These are phyloP conservation scores for Houttuynia cordata DNA, from an alignment of 164 flowering plant genomes.

Conservation along the genomic window DNA sequence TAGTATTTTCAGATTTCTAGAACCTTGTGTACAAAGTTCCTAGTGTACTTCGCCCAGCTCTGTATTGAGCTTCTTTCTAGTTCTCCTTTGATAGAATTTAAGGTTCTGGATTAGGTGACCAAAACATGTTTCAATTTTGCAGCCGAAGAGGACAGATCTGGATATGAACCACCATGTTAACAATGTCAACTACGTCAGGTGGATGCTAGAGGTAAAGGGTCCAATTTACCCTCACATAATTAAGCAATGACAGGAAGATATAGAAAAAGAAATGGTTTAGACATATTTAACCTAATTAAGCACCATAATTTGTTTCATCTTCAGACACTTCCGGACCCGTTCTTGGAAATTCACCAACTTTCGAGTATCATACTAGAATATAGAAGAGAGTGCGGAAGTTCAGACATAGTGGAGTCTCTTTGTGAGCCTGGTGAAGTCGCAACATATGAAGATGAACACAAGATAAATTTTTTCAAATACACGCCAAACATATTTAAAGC, in stretches of 20 bases:
- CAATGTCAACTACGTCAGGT: conserved; percentile 52
- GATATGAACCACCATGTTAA: conserved; percentile 72
- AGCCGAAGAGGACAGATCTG: conserved; percentile 61
- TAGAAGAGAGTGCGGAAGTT: conserved; percentile 54
- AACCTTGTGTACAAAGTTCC: too few relatives aligned
- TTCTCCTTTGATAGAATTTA: too few relatives aligned
- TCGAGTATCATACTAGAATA: conserved; percentile 42
- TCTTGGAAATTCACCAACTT: conserved; percentile 44
- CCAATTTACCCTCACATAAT: not conserved
- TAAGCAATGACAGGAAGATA: not conserved
- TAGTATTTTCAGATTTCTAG: too few relatives aligned
- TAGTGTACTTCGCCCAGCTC: too few relatives aligned
- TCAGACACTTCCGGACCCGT: conserved; percentile 44
- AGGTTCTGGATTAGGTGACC: not conserved
- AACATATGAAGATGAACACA: conserved; percentile 6
- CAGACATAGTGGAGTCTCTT: conserved; percentile 49
- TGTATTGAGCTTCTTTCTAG: too few relatives aligned
- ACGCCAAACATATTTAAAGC: conserved; percentile 25
- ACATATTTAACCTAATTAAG: too few relatives aligned
- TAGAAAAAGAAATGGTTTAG: too few relatives aligned
- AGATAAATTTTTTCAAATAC: conserved; percentile 10
- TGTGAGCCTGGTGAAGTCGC: conserved; percentile 41
- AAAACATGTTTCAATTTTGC: conserved; percentile 5
- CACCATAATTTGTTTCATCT: conserved; percentile 2
- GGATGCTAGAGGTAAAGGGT: conserved; percentile 58